These are phyloP conservation scores for Trichosporon asahii DNA, from an alignment of 1,284 basidiomycete genomes.

Conservation along the genomic window DNA sequence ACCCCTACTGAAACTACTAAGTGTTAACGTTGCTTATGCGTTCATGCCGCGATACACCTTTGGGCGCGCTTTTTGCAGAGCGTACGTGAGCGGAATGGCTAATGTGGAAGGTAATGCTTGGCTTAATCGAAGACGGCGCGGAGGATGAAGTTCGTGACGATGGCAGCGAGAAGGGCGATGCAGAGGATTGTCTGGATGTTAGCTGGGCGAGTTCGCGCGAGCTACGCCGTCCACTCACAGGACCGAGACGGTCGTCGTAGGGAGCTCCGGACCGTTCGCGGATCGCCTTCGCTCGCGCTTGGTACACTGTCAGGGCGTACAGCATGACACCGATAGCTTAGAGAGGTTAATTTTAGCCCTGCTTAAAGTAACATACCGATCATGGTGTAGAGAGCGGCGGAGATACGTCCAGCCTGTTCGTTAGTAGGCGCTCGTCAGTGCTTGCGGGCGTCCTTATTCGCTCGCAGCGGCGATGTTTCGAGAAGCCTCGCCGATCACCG, in stretches of 20 bases:
- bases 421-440: background rate
- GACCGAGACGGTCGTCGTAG: slow-evolving; percentile 92
- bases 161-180: slow-evolving; percentile 75
- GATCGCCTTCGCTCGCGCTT: slow-evolving; percentile 93
- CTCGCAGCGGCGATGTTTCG: background rate
- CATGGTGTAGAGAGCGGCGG: slow-evolving; percentile 52
- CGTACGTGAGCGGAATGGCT: background rate
- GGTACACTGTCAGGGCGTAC: slow-evolving; percentile 91
- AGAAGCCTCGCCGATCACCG: background rate
- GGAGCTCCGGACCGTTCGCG: slow-evolving; percentile 86
- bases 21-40: slow-evolving; percentile 2
- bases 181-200: slow-evolving; percentile 73
- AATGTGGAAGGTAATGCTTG: background rate
- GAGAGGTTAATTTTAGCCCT: slow-evolving; percentile 7
- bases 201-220: background rate
- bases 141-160: slow-evolving; percentile 84
- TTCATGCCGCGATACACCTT: background rate
- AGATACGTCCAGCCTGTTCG: slow-evolving; percentile 49
- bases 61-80: background rate
- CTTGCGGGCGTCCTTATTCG: background rate
- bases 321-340: slow-evolving; percentile 94
- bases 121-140: slow-evolving; percentile 45
- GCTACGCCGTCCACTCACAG: slow-evolving; percentile 56
- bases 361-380: slow-evolving; percentile 42
- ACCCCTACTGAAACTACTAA: slow-evolving; percentile 8